Evolutionary conservation across 2,329 filamentous ascomycete species (phyloP).

Genomic region (Parafenestella ontariensis): DNA sequence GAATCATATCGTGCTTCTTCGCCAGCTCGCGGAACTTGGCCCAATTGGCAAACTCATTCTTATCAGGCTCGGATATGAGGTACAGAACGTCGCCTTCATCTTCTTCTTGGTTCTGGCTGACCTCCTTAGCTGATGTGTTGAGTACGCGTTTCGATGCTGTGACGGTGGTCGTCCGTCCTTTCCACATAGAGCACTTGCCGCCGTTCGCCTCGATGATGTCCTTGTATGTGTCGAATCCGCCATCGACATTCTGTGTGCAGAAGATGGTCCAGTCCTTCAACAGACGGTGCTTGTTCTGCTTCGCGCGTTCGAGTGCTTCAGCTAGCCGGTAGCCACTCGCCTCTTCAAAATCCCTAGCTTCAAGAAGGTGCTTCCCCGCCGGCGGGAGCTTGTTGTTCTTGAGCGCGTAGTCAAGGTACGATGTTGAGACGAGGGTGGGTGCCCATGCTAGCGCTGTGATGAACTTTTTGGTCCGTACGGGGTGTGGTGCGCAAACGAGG

Average conservation of each 20-base stretch:
- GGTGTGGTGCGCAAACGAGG: slow-evolving; percentile 83
- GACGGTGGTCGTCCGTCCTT: slow-evolving; percentile 73
- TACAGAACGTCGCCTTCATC: slow-evolving; percentile 67
- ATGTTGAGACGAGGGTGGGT: slow-evolving; percentile 76
- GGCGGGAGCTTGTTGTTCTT: slow-evolving; percentile 70
- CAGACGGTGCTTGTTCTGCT: slow-evolving; percentile 77
- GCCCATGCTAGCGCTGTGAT: slow-evolving; percentile 84
- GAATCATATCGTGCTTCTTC: slow-evolving; percentile 76
- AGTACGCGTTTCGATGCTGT: slow-evolving; percentile 54
- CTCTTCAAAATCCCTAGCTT: slow-evolving; percentile 76
- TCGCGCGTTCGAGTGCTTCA: slow-evolving; percentile 73
- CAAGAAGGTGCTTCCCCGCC: slow-evolving; percentile 70
- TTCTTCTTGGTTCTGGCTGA: slow-evolving; percentile 69
- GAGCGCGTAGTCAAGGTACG: slow-evolving; percentile 80
- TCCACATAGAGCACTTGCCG: slow-evolving; percentile 79
- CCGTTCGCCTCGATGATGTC: slow-evolving; percentile 89
- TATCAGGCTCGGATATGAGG: slow-evolving; percentile 72
- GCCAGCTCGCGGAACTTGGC: slow-evolving; percentile 81
- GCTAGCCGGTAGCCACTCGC: slow-evolving; percentile 73
- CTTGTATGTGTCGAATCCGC: slow-evolving; percentile 83
- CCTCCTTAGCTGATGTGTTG: slow-evolving; percentile 33
- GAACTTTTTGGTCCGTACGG: slow-evolving; percentile 93
- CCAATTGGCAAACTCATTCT: slow-evolving; percentile 78
- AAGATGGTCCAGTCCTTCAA: slow-evolving; percentile 80
- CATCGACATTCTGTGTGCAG: slow-evolving; percentile 79